Conservation (phyloP, 345 rosid genomes). For the Moricandia moricandioides region DNA sequence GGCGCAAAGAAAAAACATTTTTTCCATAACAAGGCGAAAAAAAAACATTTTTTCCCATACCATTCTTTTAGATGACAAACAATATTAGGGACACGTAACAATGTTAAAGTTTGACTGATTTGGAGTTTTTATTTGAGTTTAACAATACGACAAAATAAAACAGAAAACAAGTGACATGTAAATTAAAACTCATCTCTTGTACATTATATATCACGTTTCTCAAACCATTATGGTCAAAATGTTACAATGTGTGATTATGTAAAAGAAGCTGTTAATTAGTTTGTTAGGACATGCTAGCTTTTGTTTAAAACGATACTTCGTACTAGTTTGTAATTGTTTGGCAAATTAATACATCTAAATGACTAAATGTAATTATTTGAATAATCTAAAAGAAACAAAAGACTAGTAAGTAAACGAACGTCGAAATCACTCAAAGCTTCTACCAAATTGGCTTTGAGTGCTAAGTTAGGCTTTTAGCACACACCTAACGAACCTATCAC, state of each 20-base stretch:
- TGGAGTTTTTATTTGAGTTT: background rate
- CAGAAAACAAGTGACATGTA: conserved; percentile 4
- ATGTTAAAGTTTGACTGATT: no score
- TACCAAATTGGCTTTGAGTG: conserved; percentile 35
- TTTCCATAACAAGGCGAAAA: no score
- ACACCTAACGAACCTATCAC: conserved; percentile 27
- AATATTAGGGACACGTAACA: no score
- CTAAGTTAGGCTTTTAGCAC: conserved; percentile 26
- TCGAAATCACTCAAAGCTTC: conserved; percentile 38
- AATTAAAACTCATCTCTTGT: background rate
- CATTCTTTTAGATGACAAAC: no score
- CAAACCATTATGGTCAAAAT: background rate
- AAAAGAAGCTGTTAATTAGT: background rate
- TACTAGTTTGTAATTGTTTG: background rate
- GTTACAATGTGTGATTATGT: conserved; percentile 28
- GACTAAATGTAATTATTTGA: background rate
- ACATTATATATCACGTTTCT: conserved; percentile 8
- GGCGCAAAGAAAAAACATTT: no score
- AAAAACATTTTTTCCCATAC: no score
- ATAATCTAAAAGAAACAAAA: background rate
- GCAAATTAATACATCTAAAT: background rate
- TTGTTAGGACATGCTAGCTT: conserved; percentile 14
- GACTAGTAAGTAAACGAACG: background rate
- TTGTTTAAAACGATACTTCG: background rate
- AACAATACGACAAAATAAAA: background rate